These are phyloP conservation scores for Neurospora intermedia DNA, from an alignment of 495 filamentous ascomycete genomes.

Conservation along the genomic window DNA sequence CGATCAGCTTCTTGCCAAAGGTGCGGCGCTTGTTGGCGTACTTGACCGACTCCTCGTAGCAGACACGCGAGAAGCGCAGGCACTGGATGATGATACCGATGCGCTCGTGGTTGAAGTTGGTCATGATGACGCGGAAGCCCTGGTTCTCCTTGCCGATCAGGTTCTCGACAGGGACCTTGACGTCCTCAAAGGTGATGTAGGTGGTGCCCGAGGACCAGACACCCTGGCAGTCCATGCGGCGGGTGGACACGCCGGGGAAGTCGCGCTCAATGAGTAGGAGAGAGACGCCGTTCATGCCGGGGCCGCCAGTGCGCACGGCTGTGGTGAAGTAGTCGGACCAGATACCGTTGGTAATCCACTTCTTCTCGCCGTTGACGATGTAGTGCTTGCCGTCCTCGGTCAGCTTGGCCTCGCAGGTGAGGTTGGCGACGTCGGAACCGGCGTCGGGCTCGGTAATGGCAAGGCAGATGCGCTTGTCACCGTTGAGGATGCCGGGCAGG, in stretches of 20 bases:
- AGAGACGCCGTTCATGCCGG: slow-evolving; percentile 83
- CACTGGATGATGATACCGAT: slow-evolving; percentile 98
- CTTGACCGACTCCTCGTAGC: slow-evolving; percentile 91
- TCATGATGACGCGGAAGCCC: slow-evolving; percentile 98
- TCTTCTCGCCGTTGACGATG: slow-evolving; percentile 99
- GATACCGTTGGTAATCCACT: slow-evolving; percentile 98
- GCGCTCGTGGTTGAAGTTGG: slow-evolving; percentile 99
- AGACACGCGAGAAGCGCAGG: slow-evolving; percentile 88
- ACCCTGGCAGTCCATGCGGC: slow-evolving; percentile 97
- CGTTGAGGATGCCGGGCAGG: slow-evolving; percentile 69
- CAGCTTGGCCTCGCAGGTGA: slow-evolving; percentile 91
- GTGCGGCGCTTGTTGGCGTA: slow-evolving; percentile 94
- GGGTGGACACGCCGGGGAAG: slow-evolving; percentile 73
- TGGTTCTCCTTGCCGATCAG: slow-evolving; percentile 95
- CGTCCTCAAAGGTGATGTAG: slow-evolving; percentile 96
- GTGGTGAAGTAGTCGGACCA: slow-evolving; percentile 97
- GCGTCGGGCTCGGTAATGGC: slow-evolving; percentile 48
- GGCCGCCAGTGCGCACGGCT: slow-evolving; percentile 77
- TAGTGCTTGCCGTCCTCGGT: slow-evolving; percentile 93
- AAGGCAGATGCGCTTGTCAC: slow-evolving; percentile 88
- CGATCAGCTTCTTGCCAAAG: slow-evolving; percentile 90
- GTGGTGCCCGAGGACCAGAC: slow-evolving; percentile 92
- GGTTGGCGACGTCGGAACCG: slow-evolving; percentile 75
- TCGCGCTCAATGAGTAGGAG: slow-evolving; percentile 77
- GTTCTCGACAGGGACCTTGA: slow-evolving; percentile 97